Evolutionary conservation across 768 basidiomycete species (phyloP).

Genomic region (Harrya chromipes): DNA sequence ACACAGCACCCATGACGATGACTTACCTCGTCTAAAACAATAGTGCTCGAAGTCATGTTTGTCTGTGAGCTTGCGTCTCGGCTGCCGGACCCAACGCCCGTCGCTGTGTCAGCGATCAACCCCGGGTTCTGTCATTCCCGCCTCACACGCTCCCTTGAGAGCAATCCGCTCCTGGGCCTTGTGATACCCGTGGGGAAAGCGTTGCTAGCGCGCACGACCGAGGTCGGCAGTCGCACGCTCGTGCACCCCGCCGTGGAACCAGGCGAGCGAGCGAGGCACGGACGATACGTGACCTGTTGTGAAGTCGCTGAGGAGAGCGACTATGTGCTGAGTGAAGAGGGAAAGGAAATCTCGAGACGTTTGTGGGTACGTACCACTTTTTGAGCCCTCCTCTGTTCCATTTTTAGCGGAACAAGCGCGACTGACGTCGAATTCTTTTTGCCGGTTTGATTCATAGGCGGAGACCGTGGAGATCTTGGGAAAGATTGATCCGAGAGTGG

Average conservation of each 20-base stretch:
- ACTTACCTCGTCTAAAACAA: neutral
- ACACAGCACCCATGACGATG: neutral
- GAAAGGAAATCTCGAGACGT: slow-evolving; percentile 27
- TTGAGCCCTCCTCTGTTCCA: no score
- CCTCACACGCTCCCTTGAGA: slow-evolving; percentile 22
- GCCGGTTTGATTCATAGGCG: slow-evolving; percentile 7
- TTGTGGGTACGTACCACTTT: slow-evolving; percentile 32
- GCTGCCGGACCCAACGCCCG: slow-evolving; percentile 23
- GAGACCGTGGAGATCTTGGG: slow-evolving; percentile 29
- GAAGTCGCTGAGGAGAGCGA: slow-evolving; percentile 32
- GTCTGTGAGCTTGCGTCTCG: slow-evolving; percentile 34
- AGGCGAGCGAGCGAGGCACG: slow-evolving; percentile 22
- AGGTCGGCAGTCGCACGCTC: slow-evolving; percentile 36
- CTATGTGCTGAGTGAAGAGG: slow-evolving; percentile 29
- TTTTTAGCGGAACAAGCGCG: neutral
- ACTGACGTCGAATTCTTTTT: slow-evolving; percentile 1
- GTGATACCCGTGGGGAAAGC: slow-evolving; percentile 9
- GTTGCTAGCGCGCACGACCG: slow-evolving; percentile 30
- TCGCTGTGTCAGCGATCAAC: slow-evolving; percentile 31
- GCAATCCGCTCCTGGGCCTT: neutral
- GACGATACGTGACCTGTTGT: slow-evolving; percentile 30
- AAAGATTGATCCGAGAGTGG: slow-evolving; percentile 28
- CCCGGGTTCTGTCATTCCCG: slow-evolving; percentile 37
- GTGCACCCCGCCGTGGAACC: slow-evolving; percentile 32
- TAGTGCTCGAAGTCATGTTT: slow-evolving; percentile 37